phyloP scores from a whole-genome alignment of 352 stramenopile genomes.

The Phytophthora sp. region DNA sequence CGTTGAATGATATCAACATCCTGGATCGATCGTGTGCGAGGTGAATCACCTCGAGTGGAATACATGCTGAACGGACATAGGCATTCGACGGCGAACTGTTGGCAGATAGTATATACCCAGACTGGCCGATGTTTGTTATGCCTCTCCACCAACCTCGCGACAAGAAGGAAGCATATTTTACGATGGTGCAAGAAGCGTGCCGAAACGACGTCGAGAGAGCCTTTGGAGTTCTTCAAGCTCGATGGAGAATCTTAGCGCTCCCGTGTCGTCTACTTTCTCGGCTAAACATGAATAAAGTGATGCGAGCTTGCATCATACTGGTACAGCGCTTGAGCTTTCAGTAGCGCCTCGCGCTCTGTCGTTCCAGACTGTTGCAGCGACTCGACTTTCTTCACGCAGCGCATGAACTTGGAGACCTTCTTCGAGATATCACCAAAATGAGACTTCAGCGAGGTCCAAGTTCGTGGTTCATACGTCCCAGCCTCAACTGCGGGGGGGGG shows the following conservation, averaged over 20 bases:
- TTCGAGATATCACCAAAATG: background rate
- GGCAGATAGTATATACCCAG: too few species aligned
- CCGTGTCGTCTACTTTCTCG: background rate
- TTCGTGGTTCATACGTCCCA: background rate
- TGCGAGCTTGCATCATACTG: background rate
- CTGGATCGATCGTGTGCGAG: too few species aligned
- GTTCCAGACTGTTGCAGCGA: background rate
- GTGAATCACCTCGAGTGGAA: too few species aligned
- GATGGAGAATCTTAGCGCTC: background rate
- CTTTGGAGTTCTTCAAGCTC: too few species aligned
- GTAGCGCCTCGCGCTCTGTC: background rate
- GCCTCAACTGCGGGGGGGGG: background rate
- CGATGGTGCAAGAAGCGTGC: too few species aligned
- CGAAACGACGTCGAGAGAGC: too few species aligned
- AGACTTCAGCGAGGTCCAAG: background rate
- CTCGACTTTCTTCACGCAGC: background rate
- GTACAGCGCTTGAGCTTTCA: background rate
- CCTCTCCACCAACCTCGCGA: too few species aligned
- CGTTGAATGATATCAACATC: too few species aligned
- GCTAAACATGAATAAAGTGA: background rate
- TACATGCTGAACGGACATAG: too few species aligned
- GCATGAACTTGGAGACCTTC: background rate
- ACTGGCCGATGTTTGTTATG: too few species aligned
- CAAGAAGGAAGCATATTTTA: too few species aligned
- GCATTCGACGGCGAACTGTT: too few species aligned